Percentiles rank a stretch among this genome's conserved stretches.
Evolutionary conservation across 116 monocot species (phyloP).

Genomic region (Zostera marina): DNA sequence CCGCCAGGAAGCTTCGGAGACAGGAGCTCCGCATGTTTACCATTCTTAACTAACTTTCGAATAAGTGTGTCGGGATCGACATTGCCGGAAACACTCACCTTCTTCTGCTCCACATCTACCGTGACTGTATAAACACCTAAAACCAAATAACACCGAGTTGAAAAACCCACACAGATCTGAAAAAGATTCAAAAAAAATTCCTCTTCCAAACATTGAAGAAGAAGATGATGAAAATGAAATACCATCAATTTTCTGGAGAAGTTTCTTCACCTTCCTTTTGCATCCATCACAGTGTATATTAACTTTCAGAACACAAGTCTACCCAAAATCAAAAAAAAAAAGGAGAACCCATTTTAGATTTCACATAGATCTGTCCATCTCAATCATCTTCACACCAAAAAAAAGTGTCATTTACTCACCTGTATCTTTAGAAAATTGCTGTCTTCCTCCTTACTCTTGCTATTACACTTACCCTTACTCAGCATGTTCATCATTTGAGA

Average conservation of each 20-base stretch:
- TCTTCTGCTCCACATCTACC: conserved; percentile 54
- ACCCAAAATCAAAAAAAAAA: neutral
- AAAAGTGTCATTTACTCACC: too few relatives aligned
- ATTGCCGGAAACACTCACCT: conserved; percentile 31
- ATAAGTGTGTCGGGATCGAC: conserved; percentile 26
- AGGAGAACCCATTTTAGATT: neutral
- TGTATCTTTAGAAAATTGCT: too few relatives aligned
- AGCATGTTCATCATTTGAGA: too few relatives aligned
- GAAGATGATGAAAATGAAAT: neutral
- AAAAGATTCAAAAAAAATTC: neutral
- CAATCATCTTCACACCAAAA: too few relatives aligned
- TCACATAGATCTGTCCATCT: neutral
- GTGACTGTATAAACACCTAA: conserved; percentile 45
- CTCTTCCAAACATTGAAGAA: neutral
- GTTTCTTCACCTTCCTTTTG: conserved; percentile 31
- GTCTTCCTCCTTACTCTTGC: too few relatives aligned
- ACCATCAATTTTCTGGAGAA: conserved; percentile 32
- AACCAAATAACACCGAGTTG: neutral
- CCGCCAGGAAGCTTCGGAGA: conserved; percentile 10
- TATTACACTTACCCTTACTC: too few relatives aligned
- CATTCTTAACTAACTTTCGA: conserved; percentile 50
- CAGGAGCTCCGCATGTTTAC: conserved; percentile 49
- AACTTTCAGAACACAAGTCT: conserved; percentile 28
- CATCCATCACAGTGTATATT: conserved; percentile 37
- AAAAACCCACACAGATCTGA: neutral